Conservation (phyloP, 805 yeast genomes). For the Sporopachydermia quercuum region DNA sequence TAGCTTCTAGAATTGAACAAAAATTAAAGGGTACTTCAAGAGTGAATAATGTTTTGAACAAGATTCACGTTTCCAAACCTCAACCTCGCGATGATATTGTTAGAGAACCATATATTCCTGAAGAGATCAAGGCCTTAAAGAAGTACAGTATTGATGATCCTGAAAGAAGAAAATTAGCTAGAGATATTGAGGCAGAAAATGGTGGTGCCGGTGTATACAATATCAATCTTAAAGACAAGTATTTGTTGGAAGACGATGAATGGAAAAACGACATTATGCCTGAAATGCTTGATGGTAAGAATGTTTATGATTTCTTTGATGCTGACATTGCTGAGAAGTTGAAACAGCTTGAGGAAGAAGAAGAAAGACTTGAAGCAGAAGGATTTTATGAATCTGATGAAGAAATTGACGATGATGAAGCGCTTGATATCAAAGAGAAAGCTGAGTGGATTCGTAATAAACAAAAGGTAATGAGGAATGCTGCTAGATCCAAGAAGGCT, state of each 20-base stretch:
- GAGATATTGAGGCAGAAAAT: conserved; percentile 83
- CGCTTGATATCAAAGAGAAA: conserved; percentile 61
- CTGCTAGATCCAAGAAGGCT: conserved; percentile 74
- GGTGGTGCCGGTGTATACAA: conserved; percentile 99
- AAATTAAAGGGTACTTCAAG: conserved; percentile 88
- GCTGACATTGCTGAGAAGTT: conserved; percentile 89
- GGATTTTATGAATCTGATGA: conserved; percentile 93
- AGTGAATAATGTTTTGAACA: conserved; percentile 77
- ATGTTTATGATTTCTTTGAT: conserved; percentile 94
- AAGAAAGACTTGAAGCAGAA: conserved; percentile 80
- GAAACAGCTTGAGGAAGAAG: conserved; percentile 93
- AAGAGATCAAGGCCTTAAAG: conserved; percentile 39
- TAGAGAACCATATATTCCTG: conserved; percentile 76
- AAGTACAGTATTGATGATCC: conserved; percentile 75
- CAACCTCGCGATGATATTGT: conserved; percentile 68
- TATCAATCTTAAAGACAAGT: conserved; percentile 83
- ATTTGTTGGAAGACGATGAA: conserved; percentile 84
- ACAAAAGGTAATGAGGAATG: conserved; percentile 86
- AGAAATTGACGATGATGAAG: conserved; percentile 44
- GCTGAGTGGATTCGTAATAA: conserved; percentile 93
- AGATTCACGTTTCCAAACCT: conserved; percentile 90
- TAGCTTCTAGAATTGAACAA: conserved; percentile 92
- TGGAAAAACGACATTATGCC: conserved; percentile 98
- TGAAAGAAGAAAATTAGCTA: conserved; percentile 63
- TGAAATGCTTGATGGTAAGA: conserved; percentile 88